Evolutionary conservation across 805 yeast genomes (phyloP), one percentile per base, ranked within the genome.

Genomic region (Candida nemodendra): DNA sequence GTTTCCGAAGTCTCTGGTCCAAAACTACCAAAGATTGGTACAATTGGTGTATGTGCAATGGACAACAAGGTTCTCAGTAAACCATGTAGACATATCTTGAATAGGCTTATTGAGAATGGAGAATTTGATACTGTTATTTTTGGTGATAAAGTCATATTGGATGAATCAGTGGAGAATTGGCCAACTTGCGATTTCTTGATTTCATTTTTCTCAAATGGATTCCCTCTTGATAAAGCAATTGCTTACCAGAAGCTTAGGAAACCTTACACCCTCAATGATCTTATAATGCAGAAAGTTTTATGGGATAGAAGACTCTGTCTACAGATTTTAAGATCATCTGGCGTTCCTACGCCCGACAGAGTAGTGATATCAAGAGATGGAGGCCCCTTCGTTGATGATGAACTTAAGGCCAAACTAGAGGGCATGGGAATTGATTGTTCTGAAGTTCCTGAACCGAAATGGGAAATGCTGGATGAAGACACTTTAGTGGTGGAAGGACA

Each of bases 11-110:
- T 54, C 9, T 63, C 63, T 7, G 70, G 73, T 9, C 75, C 80
- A 3, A 71, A 72, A 45, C 54, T 80, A 35, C 87, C 86, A 3
- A 79, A 74, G 48, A 78, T 90, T 47, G 98, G 99, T 27, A 90
- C 87, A 49, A 87, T 93, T 51, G 99, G 99, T 36, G 96, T 93
- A 2, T 93, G 99, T 66, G 99, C 99, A 9, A 90, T 93, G 97
- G 99, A 93, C 62, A 82, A 90, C 42, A 93, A 93, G 62, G 99
- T 90, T 2, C 73, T 95, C 56, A 84, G 95, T 30, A 93, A 93
- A 66, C 99, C 99, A 2, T 91, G 97, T 57, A 71, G 98, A 42
- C 86, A 85, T 44, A 93, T 93, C 47, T 69, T 93, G 53, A 89
- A 86, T 60, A 71, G 96, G 36, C 68, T 93, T 56, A 85, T 91